Conservation (phyloP, 176 grass and related monocot genomes). For the Cenchrus fungigraminus region DNA sequence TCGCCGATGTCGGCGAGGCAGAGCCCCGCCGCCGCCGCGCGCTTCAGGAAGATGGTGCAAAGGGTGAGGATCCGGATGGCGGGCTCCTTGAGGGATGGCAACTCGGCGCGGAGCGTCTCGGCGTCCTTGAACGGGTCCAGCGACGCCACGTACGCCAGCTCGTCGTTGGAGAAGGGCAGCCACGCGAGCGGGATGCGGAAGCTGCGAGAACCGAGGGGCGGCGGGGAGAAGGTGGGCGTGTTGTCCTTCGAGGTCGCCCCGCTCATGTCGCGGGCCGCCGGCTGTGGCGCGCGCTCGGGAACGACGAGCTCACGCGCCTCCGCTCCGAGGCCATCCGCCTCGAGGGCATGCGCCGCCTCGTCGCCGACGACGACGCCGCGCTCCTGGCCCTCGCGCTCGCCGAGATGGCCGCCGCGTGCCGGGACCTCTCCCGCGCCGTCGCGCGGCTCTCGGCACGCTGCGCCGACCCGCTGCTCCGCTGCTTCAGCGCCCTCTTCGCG, state of each 20-base stretch:
- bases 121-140: constrained; percentile 79
- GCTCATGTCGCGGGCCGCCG: constrained; percentile 59
- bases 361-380: constrained; percentile 61
- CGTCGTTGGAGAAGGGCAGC: constrained; percentile 54
- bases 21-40: constrained; percentile 60
- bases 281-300: constrained; percentile 70
- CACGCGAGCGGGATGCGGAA: constrained; percentile 45
- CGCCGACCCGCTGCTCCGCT: constrained; percentile 59
- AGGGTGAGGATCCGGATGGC: constrained; percentile 66
- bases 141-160: constrained; percentile 59
- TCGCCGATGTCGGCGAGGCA: constrained; percentile 88
- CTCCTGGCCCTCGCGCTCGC: constrained; percentile 59
- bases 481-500: constrained; percentile 57
- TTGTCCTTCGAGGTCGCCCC: constrained; percentile 64
- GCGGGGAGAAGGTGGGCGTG: constrained; percentile 51
- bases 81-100: constrained; percentile 62
- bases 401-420: constrained; percentile 49
- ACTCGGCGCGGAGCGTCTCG: constrained; percentile 64
- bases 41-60: constrained; percentile 82
- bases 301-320: constrained; percentile 33
- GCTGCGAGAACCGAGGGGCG: constrained; percentile 28
- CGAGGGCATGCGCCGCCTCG: constrained; percentile 75
- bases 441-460: constrained; percentile 47
- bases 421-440: constrained; percentile 42
- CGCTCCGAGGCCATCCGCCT: constrained; percentile 40